These are phyloP conservation scores for Pisolithus thermaeus DNA, from an alignment of 1,284 basidiomycete genomes.

Conservation along the genomic window DNA sequence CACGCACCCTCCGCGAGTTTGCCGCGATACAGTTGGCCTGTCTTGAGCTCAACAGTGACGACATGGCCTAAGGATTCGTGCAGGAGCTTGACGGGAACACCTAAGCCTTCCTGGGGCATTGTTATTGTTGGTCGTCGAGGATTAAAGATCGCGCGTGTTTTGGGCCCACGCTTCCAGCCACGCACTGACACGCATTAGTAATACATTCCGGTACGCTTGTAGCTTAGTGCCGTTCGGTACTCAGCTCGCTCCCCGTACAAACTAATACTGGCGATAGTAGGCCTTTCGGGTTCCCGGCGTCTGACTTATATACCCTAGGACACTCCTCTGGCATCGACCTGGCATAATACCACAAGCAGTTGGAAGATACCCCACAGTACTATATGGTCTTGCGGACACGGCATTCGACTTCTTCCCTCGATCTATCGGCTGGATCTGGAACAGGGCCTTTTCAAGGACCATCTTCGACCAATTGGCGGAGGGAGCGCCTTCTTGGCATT, in stretches of 20 bases:
- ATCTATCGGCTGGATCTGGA: slow-evolving; percentile 6
- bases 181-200: no score
- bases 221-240: no score
- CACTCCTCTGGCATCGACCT: no score
- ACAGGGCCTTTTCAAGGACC: slow-evolving; percentile 24
- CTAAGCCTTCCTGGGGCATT: slow-evolving; percentile 51
- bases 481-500: slow-evolving; percentile 28
- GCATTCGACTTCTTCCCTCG: slow-evolving; percentile 18
- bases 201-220: no score
- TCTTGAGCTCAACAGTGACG: slow-evolving; percentile 97
- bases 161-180: slow-evolving; percentile 5
- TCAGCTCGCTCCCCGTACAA: no score
- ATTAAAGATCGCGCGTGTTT: slow-evolving; percentile 19
- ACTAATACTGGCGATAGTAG: no score
- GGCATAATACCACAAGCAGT: no score
- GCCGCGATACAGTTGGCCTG: slow-evolving; percentile 94
- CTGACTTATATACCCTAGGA: no score
- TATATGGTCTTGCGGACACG: slow-evolving; percentile 16
- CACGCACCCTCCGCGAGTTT: slow-evolving; percentile 89
- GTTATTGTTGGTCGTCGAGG: slow-evolving; percentile 11
- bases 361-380: background rate
- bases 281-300: no score
- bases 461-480: slow-evolving; percentile 27
- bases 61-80: slow-evolving; percentile 95
- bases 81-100: slow-evolving; percentile 88